Conservation (phyloP, 345 rosid species). For the Eucalyptus curtisii region DNA sequence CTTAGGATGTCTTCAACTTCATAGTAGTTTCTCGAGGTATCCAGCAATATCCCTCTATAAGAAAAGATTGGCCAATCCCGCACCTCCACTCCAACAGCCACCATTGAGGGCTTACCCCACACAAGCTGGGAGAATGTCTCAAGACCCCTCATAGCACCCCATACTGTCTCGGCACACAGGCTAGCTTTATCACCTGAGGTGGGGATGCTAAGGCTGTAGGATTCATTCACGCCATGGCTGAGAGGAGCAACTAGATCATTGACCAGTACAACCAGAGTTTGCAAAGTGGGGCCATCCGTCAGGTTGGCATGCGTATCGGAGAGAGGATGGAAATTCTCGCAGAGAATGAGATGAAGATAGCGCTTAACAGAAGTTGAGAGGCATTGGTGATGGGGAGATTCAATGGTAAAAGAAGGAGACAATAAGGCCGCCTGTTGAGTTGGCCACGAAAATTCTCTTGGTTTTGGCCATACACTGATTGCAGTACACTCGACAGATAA, state of each 20-base stretch:
- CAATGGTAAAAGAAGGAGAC: conserved; percentile 41
- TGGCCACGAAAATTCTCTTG: conserved; percentile 53
- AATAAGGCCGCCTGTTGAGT: conserved; percentile 25
- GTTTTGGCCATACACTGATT: conserved; percentile 69
- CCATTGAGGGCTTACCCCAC: conserved; percentile 44
- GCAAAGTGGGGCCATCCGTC: conserved; percentile 16
- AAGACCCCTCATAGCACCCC: conserved; percentile 88
- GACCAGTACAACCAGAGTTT: conserved; percentile 26
- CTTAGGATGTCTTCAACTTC: conserved; percentile 51
- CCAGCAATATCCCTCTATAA: conserved; percentile 63
- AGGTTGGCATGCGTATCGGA: conserved; percentile 17
- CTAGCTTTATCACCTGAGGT: conserved; percentile 5
- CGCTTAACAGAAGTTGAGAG: conserved; percentile 45
- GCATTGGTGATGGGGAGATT: conserved; percentile 26
- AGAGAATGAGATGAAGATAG: conserved; percentile 22
- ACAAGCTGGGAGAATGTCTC: conserved; percentile 83
- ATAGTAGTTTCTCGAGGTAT: conserved; percentile 79
- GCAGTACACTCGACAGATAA: background rate
- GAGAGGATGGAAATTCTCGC: conserved; percentile 42
- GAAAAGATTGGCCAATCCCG: conserved; percentile 55
- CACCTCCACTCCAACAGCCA: conserved; percentile 36
- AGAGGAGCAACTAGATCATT: conserved; percentile 38
- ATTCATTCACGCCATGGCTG: conserved; percentile 57
- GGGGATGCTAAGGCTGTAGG: conserved; percentile 54
- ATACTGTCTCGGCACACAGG: conserved; percentile 40